These are phyloP conservation scores for Pythium scleroteichum DNA, from an alignment of 352 stramenopile species.

Conservation along the genomic window DNA sequence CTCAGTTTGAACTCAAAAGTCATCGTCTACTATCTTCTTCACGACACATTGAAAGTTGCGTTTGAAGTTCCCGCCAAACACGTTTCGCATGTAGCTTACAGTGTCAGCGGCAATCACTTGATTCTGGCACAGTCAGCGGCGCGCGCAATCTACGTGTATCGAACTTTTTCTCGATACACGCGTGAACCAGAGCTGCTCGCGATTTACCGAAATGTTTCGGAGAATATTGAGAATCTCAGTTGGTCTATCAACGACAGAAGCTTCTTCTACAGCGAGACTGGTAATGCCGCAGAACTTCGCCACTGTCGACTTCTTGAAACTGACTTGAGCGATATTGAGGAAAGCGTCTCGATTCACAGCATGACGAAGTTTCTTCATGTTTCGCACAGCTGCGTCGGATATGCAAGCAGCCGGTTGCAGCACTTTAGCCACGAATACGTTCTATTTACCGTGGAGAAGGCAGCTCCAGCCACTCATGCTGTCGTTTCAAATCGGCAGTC, in stretches of 20 bases:
- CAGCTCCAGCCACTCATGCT: neutral
- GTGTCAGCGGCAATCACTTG: slow-evolving; percentile 53
- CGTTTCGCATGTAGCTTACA: slow-evolving; percentile 63
- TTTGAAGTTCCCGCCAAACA: slow-evolving; percentile 72
- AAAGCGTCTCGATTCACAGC: slow-evolving; percentile 18
- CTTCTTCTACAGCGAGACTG: slow-evolving; percentile 43
- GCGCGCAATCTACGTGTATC: slow-evolving; percentile 56
- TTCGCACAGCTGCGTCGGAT: neutral
- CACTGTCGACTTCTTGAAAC: slow-evolving; percentile 42
- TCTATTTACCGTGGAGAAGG: slow-evolving; percentile 51
- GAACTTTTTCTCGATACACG: slow-evolving; percentile 37
- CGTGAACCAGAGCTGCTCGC: slow-evolving; percentile 55
- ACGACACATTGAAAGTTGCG: slow-evolving; percentile 56
- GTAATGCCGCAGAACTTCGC: slow-evolving; percentile 29
- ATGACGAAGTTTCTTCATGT: slow-evolving; percentile 8
- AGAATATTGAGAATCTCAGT: slow-evolving; percentile 36
- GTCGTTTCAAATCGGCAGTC: neutral
- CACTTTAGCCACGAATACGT: slow-evolving; percentile 56
- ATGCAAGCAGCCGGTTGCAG: slow-evolving; percentile 7
- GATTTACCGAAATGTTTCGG: slow-evolving; percentile 44
- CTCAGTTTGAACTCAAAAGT: slow-evolving; percentile 56
- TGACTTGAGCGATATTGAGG: slow-evolving; percentile 41
- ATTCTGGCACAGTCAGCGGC: slow-evolving; percentile 39
- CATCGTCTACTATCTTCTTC: slow-evolving; percentile 60
- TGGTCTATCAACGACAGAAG: slow-evolving; percentile 56